Evolutionary conservation across 1,284 basidiomycete genomes (phyloP).

Genomic region (Entoloma clypeatum): DNA sequence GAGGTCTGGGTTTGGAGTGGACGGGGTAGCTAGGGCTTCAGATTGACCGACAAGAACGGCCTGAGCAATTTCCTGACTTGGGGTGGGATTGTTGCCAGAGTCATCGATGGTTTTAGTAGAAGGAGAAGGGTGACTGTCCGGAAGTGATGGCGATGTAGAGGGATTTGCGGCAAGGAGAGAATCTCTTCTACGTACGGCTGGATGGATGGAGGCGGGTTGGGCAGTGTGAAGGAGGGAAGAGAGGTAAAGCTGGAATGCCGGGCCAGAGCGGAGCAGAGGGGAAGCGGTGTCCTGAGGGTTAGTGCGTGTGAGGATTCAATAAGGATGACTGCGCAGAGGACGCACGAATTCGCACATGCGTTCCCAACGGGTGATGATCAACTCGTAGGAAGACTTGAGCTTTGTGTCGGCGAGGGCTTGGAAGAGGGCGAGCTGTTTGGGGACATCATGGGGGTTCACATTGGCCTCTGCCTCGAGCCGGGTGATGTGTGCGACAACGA

Average conservation of each 20-base stretch:
- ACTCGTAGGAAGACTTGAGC: slow-evolving; percentile 62
- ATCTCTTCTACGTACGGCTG: slow-evolving; percentile 66
- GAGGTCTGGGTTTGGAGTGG: slow-evolving; percentile 28
- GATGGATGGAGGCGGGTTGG: slow-evolving; percentile 52
- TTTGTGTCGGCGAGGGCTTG: slow-evolving; percentile 61
- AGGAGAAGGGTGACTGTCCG: background rate
- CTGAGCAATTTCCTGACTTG: slow-evolving; percentile 52
- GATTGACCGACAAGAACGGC: slow-evolving; percentile 44
- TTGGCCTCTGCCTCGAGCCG: slow-evolving; percentile 73
- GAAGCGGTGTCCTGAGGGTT: slow-evolving; percentile 54
- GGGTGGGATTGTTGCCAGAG: no score
- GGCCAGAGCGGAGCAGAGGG: slow-evolving; percentile 61
- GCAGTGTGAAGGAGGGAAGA: slow-evolving; percentile 60
- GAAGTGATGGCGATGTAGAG: slow-evolving; percentile 23
- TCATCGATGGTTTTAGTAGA: no score
- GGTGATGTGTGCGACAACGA: slow-evolving; percentile 63
- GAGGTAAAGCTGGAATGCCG: slow-evolving; percentile 71
- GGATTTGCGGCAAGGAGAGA: slow-evolving; percentile 47
- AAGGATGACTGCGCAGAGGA: slow-evolving; percentile 18
- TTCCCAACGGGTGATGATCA: slow-evolving; percentile 76
- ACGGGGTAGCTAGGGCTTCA: slow-evolving; percentile 20
- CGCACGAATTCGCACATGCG: slow-evolving; percentile 76
- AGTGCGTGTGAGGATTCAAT: slow-evolving; percentile 9
- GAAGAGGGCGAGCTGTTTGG: slow-evolving; percentile 68
- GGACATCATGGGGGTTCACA: slow-evolving; percentile 59